Evolutionary conservation across 768 basidiomycete genomes (phyloP).

Genomic region (Candolleomyces aberdarensis): DNA sequence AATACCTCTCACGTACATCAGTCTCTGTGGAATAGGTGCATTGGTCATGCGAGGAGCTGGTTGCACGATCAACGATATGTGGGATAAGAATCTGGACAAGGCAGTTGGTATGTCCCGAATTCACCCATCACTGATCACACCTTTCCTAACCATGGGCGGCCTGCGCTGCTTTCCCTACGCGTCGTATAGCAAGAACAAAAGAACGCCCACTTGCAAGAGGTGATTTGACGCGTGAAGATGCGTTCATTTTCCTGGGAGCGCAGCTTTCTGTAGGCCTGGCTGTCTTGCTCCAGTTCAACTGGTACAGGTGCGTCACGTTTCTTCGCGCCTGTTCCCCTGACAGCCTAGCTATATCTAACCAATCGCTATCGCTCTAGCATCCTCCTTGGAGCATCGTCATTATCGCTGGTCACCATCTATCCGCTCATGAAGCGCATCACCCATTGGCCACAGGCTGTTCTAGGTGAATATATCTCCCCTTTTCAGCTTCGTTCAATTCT

Average conservation of each 20-base stretch:
- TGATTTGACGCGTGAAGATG: slow-evolving; percentile 72
- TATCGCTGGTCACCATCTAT: slow-evolving; percentile 85
- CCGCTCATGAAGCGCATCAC: slow-evolving; percentile 98
- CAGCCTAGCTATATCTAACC: not conserved
- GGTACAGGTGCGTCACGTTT: slow-evolving; percentile 76
- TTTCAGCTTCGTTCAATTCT: not conserved
- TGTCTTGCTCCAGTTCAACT: slow-evolving; percentile 87
- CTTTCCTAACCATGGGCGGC: not conserved
- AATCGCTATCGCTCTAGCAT: slow-evolving; percentile 50
- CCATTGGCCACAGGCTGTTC: slow-evolving; percentile 94
- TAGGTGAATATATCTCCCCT: slow-evolving; percentile 52
- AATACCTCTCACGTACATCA: slow-evolving; percentile 70
- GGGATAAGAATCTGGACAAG: slow-evolving; percentile 91
- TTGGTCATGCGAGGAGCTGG: slow-evolving; percentile 97
- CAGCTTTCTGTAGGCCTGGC: slow-evolving; percentile 83
- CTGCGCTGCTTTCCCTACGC: not conserved
- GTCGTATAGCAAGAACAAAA: slow-evolving; percentile 70
- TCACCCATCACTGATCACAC: not conserved
- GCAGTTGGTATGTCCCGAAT: slow-evolving; percentile 66
- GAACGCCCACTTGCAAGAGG: slow-evolving; percentile 85
- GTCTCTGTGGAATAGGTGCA: slow-evolving; percentile 87
- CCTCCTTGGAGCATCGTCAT: slow-evolving; percentile 84
- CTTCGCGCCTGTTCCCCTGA: not conserved
- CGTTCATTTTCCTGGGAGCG: slow-evolving; percentile 73
- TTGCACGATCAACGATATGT: slow-evolving; percentile 99